Percentiles rank a stretch among this genome's conserved stretches.
Conservation (phyloP, 495 filamentous ascomycete genomes). For the Xylaria longipes region DNA sequence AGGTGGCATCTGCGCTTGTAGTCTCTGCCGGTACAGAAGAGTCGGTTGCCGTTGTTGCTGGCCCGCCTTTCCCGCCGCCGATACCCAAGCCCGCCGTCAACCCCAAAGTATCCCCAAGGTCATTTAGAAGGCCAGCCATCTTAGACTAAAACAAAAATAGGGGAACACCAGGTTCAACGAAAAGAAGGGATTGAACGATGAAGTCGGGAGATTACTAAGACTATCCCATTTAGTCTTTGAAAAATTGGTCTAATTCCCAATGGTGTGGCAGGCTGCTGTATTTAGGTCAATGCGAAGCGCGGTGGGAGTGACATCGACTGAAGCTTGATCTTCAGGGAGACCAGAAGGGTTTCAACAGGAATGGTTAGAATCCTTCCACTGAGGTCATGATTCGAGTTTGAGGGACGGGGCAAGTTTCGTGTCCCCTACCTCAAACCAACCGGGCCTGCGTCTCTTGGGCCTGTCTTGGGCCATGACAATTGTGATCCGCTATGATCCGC, state of each 20-base stretch:
- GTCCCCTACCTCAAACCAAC: constrained; percentile 44
- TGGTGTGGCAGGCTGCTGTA: not conserved
- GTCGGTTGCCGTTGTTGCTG: not conserved
- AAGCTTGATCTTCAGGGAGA: not conserved
- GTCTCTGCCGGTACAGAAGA: constrained; percentile 10
- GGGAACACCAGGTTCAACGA: constrained; percentile 43
- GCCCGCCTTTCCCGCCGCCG: constrained; percentile 27
- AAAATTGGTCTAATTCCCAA: not conserved
- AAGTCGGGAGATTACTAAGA: constrained; percentile 23
- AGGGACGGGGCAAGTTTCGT: constrained; percentile 37
- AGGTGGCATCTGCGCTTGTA: not conserved
- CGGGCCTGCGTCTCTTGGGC: constrained; percentile 1
- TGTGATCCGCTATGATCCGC: constrained; percentile 22
- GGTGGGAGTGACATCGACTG: not conserved
- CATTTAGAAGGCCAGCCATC: constrained; percentile 40
- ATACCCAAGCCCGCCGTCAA: constrained; percentile 21
- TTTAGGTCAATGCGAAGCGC: not conserved
- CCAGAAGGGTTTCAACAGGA: not conserved
- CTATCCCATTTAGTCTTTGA: constrained; percentile 29
- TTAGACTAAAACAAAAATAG: constrained; percentile 29
- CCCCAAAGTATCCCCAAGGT: constrained; percentile 33
- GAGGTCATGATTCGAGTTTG: constrained; percentile 36
- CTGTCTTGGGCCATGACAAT: not conserved
- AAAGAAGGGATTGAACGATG: constrained; percentile 30
- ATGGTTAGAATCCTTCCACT: constrained; percentile 24